Base-by-base conservation (phyloP, 1,284 basidiomycete genomes). In the Cerioporus squamosus region DNA sequence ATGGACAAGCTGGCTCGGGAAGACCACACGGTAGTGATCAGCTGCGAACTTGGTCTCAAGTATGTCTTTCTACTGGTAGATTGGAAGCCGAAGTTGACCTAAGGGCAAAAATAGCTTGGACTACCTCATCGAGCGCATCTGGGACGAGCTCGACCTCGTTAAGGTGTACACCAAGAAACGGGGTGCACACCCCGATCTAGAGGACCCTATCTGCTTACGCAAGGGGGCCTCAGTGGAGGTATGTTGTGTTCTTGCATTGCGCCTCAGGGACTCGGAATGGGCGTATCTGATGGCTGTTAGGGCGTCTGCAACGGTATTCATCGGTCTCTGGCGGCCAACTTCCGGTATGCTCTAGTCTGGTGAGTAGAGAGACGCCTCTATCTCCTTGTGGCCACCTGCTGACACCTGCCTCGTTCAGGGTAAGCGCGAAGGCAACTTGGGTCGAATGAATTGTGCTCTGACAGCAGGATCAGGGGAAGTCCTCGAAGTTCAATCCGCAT, bases 81-180 rank as follows among this genome's bases (percentile, higher is more conserved):
- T 29, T 53, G 38, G 23, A 38, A 38, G 47, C 43, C 20, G 57
- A 53, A 31, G 33, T 24, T 52, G 47, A 58, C 49, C 7, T 20
- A 39, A 44, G 53, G 45, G n/a, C 38, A 44, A 49, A 43, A 40
- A 23, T 62, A 97, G 92, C 72, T 76, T 98, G 57, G 91, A 95
- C 71, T 91, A 93, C 72, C 82, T 98, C 31, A 83, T 96, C 60
- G 94, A 94, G 61, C 82, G 88, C 42, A 93, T 98, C 62, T 98
- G 97, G 96, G 90, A 91, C 59, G 87, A 93, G 61, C 82, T 96
- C 18, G 81, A 83, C 39, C 83, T 96, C 18, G 94, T 96, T 51
- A 95, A 95, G 74, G 87, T 98, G 54, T 98, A 98, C 76, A 98
- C 96, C 2, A 98, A 98, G 77, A 96, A 96, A 74, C 85, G 97